Percentiles rank a stretch among this genome's conserved stretches.
Conservation (phyloP, 805 yeast species). For the Sugiyamaella marilandica region DNA sequence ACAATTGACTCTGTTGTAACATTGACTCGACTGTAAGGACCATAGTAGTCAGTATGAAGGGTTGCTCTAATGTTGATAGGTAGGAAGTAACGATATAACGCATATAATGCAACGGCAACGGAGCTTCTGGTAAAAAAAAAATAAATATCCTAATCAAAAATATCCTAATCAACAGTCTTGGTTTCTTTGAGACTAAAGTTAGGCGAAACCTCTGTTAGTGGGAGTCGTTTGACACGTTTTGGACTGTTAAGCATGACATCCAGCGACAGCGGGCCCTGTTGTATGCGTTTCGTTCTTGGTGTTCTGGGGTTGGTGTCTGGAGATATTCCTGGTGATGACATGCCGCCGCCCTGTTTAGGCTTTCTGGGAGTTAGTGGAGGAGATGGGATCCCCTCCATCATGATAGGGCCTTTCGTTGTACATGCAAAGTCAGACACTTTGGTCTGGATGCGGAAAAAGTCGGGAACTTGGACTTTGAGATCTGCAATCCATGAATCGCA, state of each 20-base stretch:
- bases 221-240: neutral
- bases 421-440: constrained; percentile 3
- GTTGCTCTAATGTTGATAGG: no score
- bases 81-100: no score
- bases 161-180: neutral
- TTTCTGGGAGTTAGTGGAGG: constrained; percentile 11
- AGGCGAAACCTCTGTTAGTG: neutral
- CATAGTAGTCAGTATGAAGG: no score
- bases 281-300: constrained; percentile 6
- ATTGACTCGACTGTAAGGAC: no score
- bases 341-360: neutral
- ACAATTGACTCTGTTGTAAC: no score
- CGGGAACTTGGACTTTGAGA: constrained; percentile 11
- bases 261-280: constrained; percentile 8
- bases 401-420: neutral
- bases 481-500: constrained; percentile 72
- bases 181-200: neutral
- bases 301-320: constrained; percentile 1
- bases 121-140: no score
- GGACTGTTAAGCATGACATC: constrained; percentile 9
- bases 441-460: constrained; percentile 13
- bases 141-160: no score
- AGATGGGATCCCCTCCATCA: neutral
- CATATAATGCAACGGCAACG: no score
- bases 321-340: neutral